Evolutionary conservation across 768 basidiomycete genomes (phyloP).

Genomic region (Suillus americanus): DNA sequence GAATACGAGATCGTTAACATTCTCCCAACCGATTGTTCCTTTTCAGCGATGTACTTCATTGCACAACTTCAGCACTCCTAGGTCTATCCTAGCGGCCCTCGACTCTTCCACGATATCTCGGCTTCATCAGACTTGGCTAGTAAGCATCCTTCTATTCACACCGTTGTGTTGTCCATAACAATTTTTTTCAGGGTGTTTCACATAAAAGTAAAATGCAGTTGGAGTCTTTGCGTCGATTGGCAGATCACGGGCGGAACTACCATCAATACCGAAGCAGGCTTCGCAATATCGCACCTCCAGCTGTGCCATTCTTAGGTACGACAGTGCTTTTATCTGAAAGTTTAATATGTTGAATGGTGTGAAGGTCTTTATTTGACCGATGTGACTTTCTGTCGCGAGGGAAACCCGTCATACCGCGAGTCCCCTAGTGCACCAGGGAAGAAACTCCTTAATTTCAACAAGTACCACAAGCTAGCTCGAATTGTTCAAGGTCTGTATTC

Average conservation of each 20-base stretch:
- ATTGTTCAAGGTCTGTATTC: slow-evolving; percentile 69
- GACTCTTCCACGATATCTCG: slow-evolving; percentile 95
- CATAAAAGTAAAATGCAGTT: slow-evolving; percentile 82
- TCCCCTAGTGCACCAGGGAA: slow-evolving; percentile 75
- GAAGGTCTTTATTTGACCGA: slow-evolving; percentile 85
- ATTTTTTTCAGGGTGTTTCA: slow-evolving; percentile 60
- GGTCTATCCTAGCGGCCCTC: slow-evolving; percentile 90
- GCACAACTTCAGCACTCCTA: slow-evolving; percentile 89
- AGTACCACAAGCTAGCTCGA: slow-evolving; percentile 87
- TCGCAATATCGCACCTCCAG: slow-evolving; percentile 86
- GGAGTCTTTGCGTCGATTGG: slow-evolving; percentile 78
- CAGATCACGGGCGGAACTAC: slow-evolving; percentile 90
- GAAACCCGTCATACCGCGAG: slow-evolving; percentile 82
- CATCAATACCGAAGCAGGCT: slow-evolving; percentile 88
- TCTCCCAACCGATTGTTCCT: slow-evolving; percentile 12
- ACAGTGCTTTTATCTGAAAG: slow-evolving; percentile 13
- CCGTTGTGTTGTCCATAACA: background rate
- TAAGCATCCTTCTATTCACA: slow-evolving; percentile 39
- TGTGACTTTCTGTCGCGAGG: slow-evolving; percentile 93
- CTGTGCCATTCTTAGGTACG: slow-evolving; percentile 90
- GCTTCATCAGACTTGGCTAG: slow-evolving; percentile 91
- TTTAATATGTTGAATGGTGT: slow-evolving; percentile 7
- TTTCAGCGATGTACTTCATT: slow-evolving; percentile 77
- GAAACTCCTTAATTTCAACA: slow-evolving; percentile 93
- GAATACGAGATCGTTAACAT: slow-evolving; percentile 8